Percentiles rank a stretch among this genome's conserved stretches.
Conservation (phyloP, 257 asterid species). For the Agastache rugosa region DNA sequence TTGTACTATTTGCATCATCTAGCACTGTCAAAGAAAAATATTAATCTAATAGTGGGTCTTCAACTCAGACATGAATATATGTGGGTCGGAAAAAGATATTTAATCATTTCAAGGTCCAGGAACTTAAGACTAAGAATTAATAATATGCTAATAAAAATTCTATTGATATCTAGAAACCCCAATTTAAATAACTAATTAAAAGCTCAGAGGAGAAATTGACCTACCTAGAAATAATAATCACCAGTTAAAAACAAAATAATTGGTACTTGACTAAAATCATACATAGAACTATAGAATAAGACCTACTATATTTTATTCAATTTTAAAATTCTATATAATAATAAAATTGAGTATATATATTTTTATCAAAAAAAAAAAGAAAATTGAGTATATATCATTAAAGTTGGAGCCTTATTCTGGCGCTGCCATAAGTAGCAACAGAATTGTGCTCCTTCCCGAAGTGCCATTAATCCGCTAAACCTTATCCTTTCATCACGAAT, state of each 20-base stretch:
- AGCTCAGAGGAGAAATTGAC: background rate
- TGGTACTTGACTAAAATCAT: background rate
- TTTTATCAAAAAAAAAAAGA: too few relatives aligned
- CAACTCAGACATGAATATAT: background rate
- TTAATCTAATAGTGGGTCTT: background rate
- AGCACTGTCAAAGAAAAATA: background rate
- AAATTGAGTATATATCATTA: too few relatives aligned
- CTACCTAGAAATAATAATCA: background rate
- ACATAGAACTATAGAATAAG: too few relatives aligned
- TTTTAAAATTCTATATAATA: too few relatives aligned
- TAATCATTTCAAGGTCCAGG: slow-evolving; percentile 10
- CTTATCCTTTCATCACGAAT: background rate
- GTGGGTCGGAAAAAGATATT: background rate
- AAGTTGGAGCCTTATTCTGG: background rate
- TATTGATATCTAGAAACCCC: background rate
- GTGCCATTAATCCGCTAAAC: background rate
- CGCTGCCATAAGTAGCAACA: background rate
- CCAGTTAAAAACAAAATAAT: background rate
- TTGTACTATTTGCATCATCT: slow-evolving; percentile 5
- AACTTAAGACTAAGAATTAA: background rate
- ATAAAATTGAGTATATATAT: too few relatives aligned
- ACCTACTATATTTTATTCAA: too few relatives aligned
- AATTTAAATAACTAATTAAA: background rate
- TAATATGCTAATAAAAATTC: background rate
- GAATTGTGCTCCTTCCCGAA: background rate